phyloP scores from a whole-genome alignment of 2,329 filamentous ascomycete species.

The Macrophomina phaseolina region DNA sequence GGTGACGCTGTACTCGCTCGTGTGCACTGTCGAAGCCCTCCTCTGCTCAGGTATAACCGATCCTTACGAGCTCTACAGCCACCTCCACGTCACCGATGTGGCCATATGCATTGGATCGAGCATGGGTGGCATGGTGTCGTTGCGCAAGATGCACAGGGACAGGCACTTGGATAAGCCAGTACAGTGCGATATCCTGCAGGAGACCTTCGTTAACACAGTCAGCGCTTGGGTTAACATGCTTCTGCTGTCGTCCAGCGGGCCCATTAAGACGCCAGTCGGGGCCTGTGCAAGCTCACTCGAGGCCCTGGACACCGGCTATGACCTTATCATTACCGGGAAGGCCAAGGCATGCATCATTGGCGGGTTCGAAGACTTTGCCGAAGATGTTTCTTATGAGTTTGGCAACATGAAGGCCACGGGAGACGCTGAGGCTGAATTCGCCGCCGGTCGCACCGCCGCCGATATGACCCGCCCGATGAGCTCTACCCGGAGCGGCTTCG shows the following conservation, averaged over 20 bases:
- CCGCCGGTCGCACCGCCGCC: constrained; percentile 33
- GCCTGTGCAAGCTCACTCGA: constrained; percentile 49
- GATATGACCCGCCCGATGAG: constrained; percentile 47
- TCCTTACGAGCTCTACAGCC: constrained; percentile 37
- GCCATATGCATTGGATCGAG: constrained; percentile 44
- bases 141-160: constrained; percentile 40
- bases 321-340: constrained; percentile 40
- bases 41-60: constrained; percentile 43
- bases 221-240: constrained; percentile 53
- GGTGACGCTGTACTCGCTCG: constrained; percentile 42
- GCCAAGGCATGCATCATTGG: constrained; percentile 44
- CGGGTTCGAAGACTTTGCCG: constrained; percentile 43
- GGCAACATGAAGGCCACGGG: constrained; percentile 47
- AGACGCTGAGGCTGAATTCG: constrained; percentile 38
- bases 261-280: constrained; percentile 45
- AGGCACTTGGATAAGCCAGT: constrained; percentile 40
- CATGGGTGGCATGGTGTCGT: constrained; percentile 36
- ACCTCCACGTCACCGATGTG: constrained; percentile 46
- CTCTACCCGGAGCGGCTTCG: constrained; percentile 43
- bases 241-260: constrained; percentile 43
- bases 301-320: constrained; percentile 43
- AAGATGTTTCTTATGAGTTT: constrained; percentile 41
- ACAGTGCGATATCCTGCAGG: constrained; percentile 43
- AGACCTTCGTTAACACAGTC: constrained; percentile 45
- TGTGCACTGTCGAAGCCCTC: constrained; percentile 43